Conservation (phyloP, 140 eudicot species). For the Bidens hawaiensis region DNA sequence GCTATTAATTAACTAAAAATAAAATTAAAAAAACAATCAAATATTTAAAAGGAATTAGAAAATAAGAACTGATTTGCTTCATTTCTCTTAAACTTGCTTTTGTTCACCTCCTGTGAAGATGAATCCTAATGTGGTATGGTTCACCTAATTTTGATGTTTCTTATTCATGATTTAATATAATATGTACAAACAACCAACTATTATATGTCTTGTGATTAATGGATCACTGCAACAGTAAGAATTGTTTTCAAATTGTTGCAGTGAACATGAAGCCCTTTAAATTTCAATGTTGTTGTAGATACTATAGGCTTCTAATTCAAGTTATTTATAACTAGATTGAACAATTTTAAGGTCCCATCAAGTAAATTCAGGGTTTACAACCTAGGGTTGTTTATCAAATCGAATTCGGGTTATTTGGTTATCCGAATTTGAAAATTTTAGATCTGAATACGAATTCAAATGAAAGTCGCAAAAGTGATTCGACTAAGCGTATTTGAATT, state of each 20-base stretch:
- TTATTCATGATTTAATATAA: neutral
- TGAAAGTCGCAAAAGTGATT: too few relatives aligned
- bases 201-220: neutral
- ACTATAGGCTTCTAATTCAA: neutral
- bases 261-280: constrained; percentile 4
- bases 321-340: neutral
- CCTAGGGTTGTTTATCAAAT: neutral
- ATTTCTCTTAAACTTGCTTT: constrained; percentile 5
- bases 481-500: too few relatives aligned
- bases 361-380: neutral
- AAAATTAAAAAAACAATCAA: neutral
- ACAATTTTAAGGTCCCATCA: neutral
- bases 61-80: neutral
- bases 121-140: constrained; percentile 22
- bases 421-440: too few relatives aligned
- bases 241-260: neutral
- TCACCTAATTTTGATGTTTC: neutral
- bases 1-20: neutral
- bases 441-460: too few relatives aligned
- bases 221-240: neutral
- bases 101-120: neutral
- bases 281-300: neutral
- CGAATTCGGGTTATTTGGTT: too few relatives aligned
- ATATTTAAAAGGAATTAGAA: neutral
- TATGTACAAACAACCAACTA: neutral